Evolutionary conservation across 495 filamentous ascomycete genomes (phyloP), one percentile per base, ranked within the genome.

Genomic region (Aspergillus mulundensis): DNA sequence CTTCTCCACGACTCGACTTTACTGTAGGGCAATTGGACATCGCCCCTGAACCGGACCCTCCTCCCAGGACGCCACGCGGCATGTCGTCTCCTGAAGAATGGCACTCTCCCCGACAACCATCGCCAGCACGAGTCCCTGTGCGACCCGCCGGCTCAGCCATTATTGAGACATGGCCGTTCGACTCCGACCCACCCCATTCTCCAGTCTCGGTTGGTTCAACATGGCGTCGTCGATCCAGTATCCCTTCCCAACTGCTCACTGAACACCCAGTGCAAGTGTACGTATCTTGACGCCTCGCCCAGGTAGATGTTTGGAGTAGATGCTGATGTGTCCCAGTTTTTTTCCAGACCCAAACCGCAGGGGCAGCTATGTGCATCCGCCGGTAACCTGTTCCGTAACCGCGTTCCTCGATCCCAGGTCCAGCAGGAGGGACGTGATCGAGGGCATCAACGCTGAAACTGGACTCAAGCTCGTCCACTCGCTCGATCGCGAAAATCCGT

Each of bases 241-340:
- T 45, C 11, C 51, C 44, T 18, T 30, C 51, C 1, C 32, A 34
- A 15, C 34, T n/a, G 2, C 34, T 58, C n/a, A 58, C 56, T 0
- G 5, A 39, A 2, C 49, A 53, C 14, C 42, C 42, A 4, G 56
- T 58, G 4, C 56, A 53, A 21, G 14, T 58, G 56, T 58, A 58
- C n/a, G n/a, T n/a, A n/a, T n/a, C n/a, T n/a, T n/a, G n/a, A n/a
- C n/a, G n/a, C n/a, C n/a, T n/a, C n/a, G n/a, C n/a, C n/a, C n/a
- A n/a, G n/a, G n/a, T n/a, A n/a, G n/a, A n/a, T n/a, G n/a, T n/a
- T n/a, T n/a, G n/a, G n/a, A n/a, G n/a, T n/a, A n/a, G n/a, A n/a
- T n/a, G n/a, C n/a, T n/a, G n/a, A n/a, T n/a, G n/a, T n/a, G n/a
- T n/a, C n/a, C n/a, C 15, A 58, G 50, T 11, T 15, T 48, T 7